Percentiles rank a stretch among this genome's conserved stretches.
Evolutionary conservation across 1,284 basidiomycete genomes (phyloP).

Genomic region (Moesziomyces aphidis): DNA sequence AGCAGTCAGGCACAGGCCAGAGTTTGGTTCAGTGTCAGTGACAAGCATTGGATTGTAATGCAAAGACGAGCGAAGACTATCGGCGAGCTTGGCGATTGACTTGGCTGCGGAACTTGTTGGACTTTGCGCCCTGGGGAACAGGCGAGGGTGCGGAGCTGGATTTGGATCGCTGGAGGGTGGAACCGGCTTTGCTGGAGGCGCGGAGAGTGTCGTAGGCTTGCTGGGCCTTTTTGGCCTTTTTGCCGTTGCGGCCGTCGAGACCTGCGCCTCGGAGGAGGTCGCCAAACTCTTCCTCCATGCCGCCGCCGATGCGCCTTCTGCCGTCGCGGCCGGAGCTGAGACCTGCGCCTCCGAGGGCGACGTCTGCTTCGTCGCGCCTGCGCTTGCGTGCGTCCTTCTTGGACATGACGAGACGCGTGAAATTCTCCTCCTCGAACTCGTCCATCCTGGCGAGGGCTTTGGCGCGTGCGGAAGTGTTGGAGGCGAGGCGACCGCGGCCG

Average conservation of each 20-base stretch:
- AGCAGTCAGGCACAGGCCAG: background rate
- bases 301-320: slow-evolving; percentile 60
- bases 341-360: slow-evolving; percentile 80
- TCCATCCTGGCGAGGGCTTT: slow-evolving; percentile 83
- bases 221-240: slow-evolving; percentile 50
- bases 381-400: slow-evolving; percentile 86
- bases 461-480: slow-evolving; percentile 73
- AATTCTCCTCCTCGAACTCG: slow-evolving; percentile 96
- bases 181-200: slow-evolving; percentile 27
- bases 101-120: slow-evolving; percentile 41
- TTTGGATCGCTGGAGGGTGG: slow-evolving; percentile 38
- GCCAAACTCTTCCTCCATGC: slow-evolving; percentile 67
- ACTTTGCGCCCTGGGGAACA: slow-evolving; percentile 3
- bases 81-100: slow-evolving; percentile 28
- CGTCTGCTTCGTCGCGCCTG: slow-evolving; percentile 86
- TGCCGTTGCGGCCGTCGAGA: slow-evolving; percentile 40
- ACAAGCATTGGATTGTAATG: background rate
- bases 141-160: background rate
- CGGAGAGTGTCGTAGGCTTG: slow-evolving; percentile 39
- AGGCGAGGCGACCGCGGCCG: slow-evolving; percentile 37
- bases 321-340: slow-evolving; percentile 51
- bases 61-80: slow-evolving; percentile 3
- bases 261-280: slow-evolving; percentile 59
- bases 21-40: background rate
- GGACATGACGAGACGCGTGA: slow-evolving; percentile 89